Evolutionary conservation across 2,329 filamentous ascomycete species (phyloP).

Genomic region (Penicillium concentricum): DNA sequence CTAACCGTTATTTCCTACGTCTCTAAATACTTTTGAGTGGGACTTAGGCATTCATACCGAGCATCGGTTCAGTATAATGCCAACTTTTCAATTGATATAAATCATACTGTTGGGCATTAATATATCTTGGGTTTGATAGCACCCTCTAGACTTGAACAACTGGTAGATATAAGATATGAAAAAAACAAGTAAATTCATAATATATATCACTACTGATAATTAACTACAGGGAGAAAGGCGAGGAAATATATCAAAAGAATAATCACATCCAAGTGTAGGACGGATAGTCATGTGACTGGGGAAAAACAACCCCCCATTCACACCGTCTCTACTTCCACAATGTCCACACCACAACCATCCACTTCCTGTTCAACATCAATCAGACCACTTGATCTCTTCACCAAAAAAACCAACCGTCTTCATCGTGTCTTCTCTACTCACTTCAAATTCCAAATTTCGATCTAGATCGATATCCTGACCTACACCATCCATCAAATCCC

Average conservation of each 20-base stretch:
- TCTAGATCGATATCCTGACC: slow-evolving; percentile 4
- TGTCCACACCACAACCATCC: neutral
- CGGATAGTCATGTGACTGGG: slow-evolving; percentile 12
- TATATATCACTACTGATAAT: neutral
- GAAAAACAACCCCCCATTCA: slow-evolving; percentile 1
- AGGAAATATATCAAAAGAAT: neutral
- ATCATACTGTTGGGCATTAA: neutral
- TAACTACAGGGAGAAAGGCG: neutral
- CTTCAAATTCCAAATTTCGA: neutral
- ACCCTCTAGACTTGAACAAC: too few species aligned
- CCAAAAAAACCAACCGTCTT: neutral
- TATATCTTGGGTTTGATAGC: neutral
- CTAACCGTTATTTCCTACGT: neutral
- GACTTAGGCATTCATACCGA: neutral
- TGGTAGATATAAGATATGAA: neutral
- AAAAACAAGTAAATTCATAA: neutral
- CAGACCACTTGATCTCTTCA: neutral
- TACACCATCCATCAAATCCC: slow-evolving; percentile 1
- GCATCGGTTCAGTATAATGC: neutral
- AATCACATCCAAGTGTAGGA: neutral
- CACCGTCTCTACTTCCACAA: neutral
- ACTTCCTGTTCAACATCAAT: slow-evolving; percentile 3
- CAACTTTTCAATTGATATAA: neutral
- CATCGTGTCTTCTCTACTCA: slow-evolving; percentile 8
- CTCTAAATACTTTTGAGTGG: neutral